Evolutionary conservation across 139 green algal genomes (phyloP).

Genomic region (Chlamydomonas eustigma): DNA sequence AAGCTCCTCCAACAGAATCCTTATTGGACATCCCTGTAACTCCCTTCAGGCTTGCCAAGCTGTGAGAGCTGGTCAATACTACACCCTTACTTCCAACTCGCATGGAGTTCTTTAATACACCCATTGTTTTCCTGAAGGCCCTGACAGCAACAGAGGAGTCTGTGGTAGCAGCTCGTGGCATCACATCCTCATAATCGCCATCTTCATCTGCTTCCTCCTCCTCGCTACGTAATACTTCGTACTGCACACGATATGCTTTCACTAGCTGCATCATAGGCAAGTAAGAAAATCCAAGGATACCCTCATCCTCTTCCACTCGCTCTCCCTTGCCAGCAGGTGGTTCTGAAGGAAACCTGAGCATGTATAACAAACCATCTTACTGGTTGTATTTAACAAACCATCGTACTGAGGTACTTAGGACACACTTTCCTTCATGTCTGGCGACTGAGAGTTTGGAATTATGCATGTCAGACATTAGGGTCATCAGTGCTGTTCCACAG

Average conservation of each 20-base stretch:
- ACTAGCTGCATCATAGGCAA: background rate
- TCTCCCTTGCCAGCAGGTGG: background rate
- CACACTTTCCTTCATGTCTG: too few species aligned
- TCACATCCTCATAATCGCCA: background rate
- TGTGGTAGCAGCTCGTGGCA: background rate
- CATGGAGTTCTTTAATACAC: background rate
- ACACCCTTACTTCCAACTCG: too few species aligned
- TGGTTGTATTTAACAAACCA: background rate
- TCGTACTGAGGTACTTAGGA: too few species aligned
- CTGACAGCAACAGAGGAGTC: background rate
- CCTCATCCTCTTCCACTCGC: background rate
- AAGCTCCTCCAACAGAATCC: too few species aligned
- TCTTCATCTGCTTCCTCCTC: background rate
- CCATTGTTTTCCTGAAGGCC: background rate
- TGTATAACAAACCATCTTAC: background rate
- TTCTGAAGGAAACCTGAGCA: background rate
- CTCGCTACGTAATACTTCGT: background rate
- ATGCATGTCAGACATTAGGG: too few species aligned
- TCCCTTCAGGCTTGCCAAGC: too few species aligned
- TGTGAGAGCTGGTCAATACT: too few species aligned
- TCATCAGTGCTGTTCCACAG: too few species aligned
- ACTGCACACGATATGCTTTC: background rate
- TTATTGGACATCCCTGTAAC: too few species aligned
- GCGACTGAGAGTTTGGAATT: too few species aligned
- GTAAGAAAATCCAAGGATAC: background rate